Base-by-base conservation (phyloP, 1,139 yeast genomes). In the Saccharomyces uvarum region DNA sequence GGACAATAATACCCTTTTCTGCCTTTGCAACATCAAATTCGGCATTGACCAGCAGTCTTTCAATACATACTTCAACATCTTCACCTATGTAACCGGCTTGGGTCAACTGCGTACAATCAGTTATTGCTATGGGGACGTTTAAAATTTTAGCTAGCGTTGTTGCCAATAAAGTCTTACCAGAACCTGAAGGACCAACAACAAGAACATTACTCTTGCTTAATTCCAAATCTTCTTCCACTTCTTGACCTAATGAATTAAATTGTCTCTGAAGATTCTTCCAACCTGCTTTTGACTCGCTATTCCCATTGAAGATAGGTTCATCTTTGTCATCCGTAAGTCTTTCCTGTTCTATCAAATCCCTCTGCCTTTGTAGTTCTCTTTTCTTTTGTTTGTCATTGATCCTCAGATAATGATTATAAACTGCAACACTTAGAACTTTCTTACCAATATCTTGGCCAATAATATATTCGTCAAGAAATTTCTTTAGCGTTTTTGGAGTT, bases 71-170 rank as follows among this genome's bases (percentile, higher is more conserved):
- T 56, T 79, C 83, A 13, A 78, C 81, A 64, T 80, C 83, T 56
- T 80, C 83, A 26, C 83, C 84, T 51, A 80, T 78, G 59, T 80
- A 80, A 7, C 84, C 84, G 0, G 83, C 82, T 61, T 80, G 83
- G 0, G 84, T 80, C 57, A 80, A 61, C 49, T 80, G 78, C 0
- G 83, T 80, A 62, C 83, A 80, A 59, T 80, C 83, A 3, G 80
- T 77, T 13, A 80, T 78, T 0, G 81, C 75, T 48, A 79, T 75
- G 3, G 84, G 83, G 21, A 80, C 80, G 46, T 78, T 75, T 48
- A 80, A 61, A 1, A 74, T 69, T 33, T 71, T 70, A 0, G 84
- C 83, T 47, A 80, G 65, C 0, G 82, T 78, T 49, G 76, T 73
- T 0, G 83, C 83, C 44, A 80, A 69, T 27, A 79, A 61, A 0